These are phyloP conservation scores for Eleusine coracana DNA, from an alignment of 176 grass and related monocot species.

Conservation along the genomic window DNA sequence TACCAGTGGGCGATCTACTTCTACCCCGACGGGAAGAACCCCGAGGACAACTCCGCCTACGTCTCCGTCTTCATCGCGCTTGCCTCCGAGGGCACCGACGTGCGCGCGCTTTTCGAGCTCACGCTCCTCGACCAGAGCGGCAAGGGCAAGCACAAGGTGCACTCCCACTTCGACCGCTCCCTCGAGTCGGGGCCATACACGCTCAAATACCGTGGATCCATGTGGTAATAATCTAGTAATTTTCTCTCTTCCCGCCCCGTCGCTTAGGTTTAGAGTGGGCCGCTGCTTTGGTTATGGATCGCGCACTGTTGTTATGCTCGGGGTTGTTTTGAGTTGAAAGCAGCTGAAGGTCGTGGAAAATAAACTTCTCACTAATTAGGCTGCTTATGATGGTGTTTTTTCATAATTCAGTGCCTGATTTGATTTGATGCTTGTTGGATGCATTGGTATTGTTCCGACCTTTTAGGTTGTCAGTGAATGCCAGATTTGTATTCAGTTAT, in stretches of 20 bases:
- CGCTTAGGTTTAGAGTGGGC: not conserved
- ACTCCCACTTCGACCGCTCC: constrained; percentile 85
- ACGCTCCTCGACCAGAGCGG: constrained; percentile 92
- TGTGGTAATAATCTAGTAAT: constrained; percentile 66
- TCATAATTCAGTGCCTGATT: not conserved
- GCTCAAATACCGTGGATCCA: constrained; percentile 88
- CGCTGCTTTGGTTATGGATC: not conserved
- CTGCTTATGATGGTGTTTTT: not conserved
- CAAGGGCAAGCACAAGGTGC: constrained; percentile 84
- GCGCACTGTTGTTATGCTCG: not conserved
- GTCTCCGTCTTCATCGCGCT: constrained; percentile 96
- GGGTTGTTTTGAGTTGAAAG: constrained; percentile 11
- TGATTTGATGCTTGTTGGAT: not conserved
- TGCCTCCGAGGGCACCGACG: constrained; percentile 84
- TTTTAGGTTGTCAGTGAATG: not conserved
- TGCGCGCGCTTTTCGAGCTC: constrained; percentile 93
- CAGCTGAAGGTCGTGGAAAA: not conserved
- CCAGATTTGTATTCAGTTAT: not conserved
- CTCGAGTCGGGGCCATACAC: constrained; percentile 87
- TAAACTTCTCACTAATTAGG: not conserved
- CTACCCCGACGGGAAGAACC: constrained; percentile 95
- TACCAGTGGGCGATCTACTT: constrained; percentile 98
- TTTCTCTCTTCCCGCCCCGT: not conserved
- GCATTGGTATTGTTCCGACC: too few species aligned
- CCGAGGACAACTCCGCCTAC: constrained; percentile 88